phyloP scores from a whole-genome alignment of 1,284 basidiomycete genomes.

The Volvariella surrecta region DNA sequence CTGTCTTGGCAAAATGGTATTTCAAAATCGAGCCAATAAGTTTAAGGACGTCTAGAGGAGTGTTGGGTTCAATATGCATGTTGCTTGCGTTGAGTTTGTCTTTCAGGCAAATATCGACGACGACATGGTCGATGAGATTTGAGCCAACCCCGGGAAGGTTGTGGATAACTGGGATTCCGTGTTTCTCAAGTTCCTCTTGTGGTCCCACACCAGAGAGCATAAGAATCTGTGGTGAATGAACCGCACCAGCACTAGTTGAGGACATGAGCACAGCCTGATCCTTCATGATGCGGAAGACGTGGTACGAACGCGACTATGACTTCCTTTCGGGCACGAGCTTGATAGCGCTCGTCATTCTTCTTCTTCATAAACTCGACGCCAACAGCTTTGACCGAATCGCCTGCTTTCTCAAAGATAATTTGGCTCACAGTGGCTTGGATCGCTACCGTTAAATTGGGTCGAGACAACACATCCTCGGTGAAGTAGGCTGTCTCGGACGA shows the following conservation, averaged over 20 bases:
- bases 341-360: constrained; percentile 28
- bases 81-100: constrained; percentile 37
- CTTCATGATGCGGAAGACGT: neutral
- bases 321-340: constrained; percentile 40
- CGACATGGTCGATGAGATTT: constrained; percentile 31
- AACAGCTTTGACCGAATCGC: constrained; percentile 37
- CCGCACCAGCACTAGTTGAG: constrained; percentile 45
- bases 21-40: constrained; percentile 26
- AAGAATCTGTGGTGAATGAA: constrained; percentile 65
- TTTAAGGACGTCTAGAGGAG: constrained; percentile 23
- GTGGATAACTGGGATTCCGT: constrained; percentile 22
- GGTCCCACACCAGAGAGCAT: constrained; percentile 44
- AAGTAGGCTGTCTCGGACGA: constrained; percentile 62
- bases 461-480: constrained; percentile 48
- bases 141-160: constrained; percentile 31
- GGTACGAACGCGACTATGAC: constrained; percentile 50
- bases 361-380: constrained; percentile 51
- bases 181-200: constrained; percentile 21
- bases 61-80: constrained; percentile 29
- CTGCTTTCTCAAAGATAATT: constrained; percentile 47
- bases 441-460: constrained; percentile 56
- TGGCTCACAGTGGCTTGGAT: constrained; percentile 46
- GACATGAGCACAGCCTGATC: neutral
- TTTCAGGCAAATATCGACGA: constrained; percentile 35
- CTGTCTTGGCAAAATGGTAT: constrained; percentile 28